Base-by-base conservation (phyloP, 2,329 filamentous ascomycete genomes). In the Aspergillus fumigatiaffinis region DNA sequence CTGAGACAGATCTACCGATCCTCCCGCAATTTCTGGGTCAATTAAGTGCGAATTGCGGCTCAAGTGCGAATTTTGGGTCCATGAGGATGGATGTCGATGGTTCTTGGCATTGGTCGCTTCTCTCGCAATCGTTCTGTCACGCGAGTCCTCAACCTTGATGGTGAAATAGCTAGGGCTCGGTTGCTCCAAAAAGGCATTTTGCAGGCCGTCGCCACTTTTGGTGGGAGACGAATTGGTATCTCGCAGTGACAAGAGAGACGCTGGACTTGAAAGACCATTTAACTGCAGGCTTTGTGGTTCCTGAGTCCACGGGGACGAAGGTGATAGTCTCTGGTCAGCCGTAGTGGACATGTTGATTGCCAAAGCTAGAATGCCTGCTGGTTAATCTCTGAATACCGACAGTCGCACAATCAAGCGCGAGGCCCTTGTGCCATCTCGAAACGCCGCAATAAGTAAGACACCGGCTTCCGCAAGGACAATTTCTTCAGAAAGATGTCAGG, bases 131-230 rank as follows among this genome's bases (percentile, higher is more conserved):
- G 86, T 82, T 25, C 83, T 79, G 60, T 90, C 86, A 55, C 76
- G 79, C 21, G 84, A 72, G 57, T 64, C 68, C 47, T 91, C 87
- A 60, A 90, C 77, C 29, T 86, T 79, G 58, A 95, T 84, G 55
- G 89, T 90, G 71, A 96, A 96, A 74, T 96, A 96, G 71, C 92
- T 95, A 12, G 91, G 90, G 70, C 90, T 93, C 25, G 81, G 72
- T 21, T 57, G 58, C 25, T 71, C 70, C 9, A 63, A 35, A 21
- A 57, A 42, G 35, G 57, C 35, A 41, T 60, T 55, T 14, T 53
- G 62, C 25, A 65, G 56, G 5, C 59, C 62, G 44, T 63, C 57
- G 46, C 58, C 63, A 26, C 54, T 38, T 20, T 63, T 61, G n/a
- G 64, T 58, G 7, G 70, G 63, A 35, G 70, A 67, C 14, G 57